Evolutionary conservation across 1,284 basidiomycete genomes (phyloP), one percentile per base, ranked within the genome.

Genomic region (Cystobasidium slooffiae): DNA sequence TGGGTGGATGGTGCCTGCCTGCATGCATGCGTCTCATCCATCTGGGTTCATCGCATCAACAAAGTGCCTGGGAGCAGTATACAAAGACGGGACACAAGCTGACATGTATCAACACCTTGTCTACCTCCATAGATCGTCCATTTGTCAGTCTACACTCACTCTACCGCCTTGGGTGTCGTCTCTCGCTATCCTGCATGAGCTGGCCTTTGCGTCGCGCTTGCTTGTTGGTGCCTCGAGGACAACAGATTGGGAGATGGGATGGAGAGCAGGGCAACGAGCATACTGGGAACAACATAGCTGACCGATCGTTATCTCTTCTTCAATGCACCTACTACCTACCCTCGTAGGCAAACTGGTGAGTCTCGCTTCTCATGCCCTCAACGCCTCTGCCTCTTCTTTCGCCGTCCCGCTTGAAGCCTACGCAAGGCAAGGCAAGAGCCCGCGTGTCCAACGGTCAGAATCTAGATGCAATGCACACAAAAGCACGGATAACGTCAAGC

Each of bases 341-440:
- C 18, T 41, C 46, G 41, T 22, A 66, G 64, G 31, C 64, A 66
- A 66, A 66, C 64, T 53, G 64, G 64, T 66, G 31, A 66, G 64
- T 53, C 53, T 31, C 46, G 12, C 46, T 31, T 1, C 31, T 31
- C 37, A 16, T 53, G 12, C 39, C 16, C 56, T 18, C 6, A 31
- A 16, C 12, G 10, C 37, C 31, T 4, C 37, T 59, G 56, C 39
- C 56, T 59, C 56, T 56, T n/a, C 43, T 59, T 31, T 31, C 31
- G 31, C 31, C 37, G 37, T 59, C 39, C 39, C 37, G 56, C 56
- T 59, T 31, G 31, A 31, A 31, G 49, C 49, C 3, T 20, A 16
- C 49, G 49, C 49, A 51, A 51, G 20, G 49, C 49, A 51, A 51
- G 20, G 49, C 31, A 31, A 31, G 56, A n/a, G 56, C 56, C 56